phyloP scores from a whole-genome alignment of 495 filamentous ascomycete genomes.

The Lasiosphaeriaceae sp. region DNA sequence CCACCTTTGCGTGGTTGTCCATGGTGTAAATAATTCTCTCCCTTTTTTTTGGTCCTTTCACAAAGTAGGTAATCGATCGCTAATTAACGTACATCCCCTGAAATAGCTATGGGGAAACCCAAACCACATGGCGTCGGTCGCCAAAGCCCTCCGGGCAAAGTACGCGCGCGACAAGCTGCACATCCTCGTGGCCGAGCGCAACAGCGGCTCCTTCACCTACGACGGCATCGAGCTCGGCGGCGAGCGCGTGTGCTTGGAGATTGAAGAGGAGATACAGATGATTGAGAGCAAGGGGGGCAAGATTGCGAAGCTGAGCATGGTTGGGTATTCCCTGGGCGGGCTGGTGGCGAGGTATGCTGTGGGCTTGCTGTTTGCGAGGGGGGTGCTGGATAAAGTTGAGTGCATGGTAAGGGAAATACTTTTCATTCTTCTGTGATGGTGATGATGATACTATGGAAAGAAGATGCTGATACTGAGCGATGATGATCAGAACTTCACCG shows the following conservation, averaged over 20 bases:
- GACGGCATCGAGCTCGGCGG: conserved; percentile 90
- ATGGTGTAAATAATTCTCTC: conserved; percentile 61
- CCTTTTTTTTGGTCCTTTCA: conserved; percentile 5
- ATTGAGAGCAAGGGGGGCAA: conserved; percentile 60
- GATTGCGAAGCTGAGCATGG: conserved; percentile 77
- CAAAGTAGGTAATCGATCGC: neutral
- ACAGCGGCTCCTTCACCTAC: conserved; percentile 82
- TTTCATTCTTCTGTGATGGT: too few relatives aligned
- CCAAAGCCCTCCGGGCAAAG: conserved; percentile 60
- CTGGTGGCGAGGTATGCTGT: conserved; percentile 84
- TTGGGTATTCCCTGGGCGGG: conserved; percentile 88
- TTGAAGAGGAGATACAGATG: conserved; percentile 74
- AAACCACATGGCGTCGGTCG: conserved; percentile 69
- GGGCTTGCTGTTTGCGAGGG: conserved; percentile 75
- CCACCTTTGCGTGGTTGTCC: conserved; percentile 91
- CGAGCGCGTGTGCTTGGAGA: conserved; percentile 82
- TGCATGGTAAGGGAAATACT: conserved; percentile 59
- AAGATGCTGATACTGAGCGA: conserved; percentile 14
- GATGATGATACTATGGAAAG: neutral
- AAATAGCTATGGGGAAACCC: conserved; percentile 88
- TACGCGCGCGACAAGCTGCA: conserved; percentile 62
- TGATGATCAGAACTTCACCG: conserved; percentile 73
- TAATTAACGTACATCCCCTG: too few relatives aligned
- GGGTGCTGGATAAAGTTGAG: conserved; percentile 70
- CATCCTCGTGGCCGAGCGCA: conserved; percentile 73